phyloP scores from a whole-genome alignment of 2,329 filamentous ascomycete species.

The Sporothrix humicola region DNA sequence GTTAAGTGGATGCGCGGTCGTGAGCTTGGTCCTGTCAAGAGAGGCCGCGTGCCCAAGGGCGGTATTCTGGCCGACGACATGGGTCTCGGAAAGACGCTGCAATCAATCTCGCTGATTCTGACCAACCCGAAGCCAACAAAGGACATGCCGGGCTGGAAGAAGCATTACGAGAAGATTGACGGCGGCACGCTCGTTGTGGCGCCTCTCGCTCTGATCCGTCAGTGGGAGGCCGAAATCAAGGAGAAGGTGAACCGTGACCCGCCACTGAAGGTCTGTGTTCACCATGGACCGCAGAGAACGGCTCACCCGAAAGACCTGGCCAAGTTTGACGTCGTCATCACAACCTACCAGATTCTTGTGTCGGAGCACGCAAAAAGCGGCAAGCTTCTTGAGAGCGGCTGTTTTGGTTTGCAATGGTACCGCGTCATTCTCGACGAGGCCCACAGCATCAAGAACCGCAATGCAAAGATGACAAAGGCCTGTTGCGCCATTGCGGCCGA shows the following conservation, averaged over 20 bases:
- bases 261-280: conserved; percentile 79
- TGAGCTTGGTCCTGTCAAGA: conserved; percentile 84
- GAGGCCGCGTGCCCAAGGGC: conserved; percentile 81
- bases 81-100: conserved; percentile 95
- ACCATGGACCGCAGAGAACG: conserved; percentile 85
- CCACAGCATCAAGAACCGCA: conserved; percentile 97
- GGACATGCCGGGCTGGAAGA: conserved; percentile 66
- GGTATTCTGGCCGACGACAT: conserved; percentile 97
- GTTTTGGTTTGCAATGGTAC: conserved; percentile 94
- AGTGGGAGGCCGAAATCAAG: conserved; percentile 94
- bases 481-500: conserved; percentile 83
- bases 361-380: conserved; percentile 81
- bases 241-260: conserved; percentile 74
- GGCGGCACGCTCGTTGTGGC: conserved; percentile 90
- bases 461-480: conserved; percentile 92
- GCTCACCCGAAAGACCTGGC: conserved; percentile 79
- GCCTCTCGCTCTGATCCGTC: conserved; percentile 89
- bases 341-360: conserved; percentile 93
- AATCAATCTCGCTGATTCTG: conserved; percentile 87
- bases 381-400: conserved; percentile 73
- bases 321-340: conserved; percentile 92
- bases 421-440: conserved; percentile 94
- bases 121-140: conserved; percentile 74
- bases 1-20: conserved; percentile 95
- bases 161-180: conserved; percentile 70